Percentiles rank a stretch among this genome's conserved stretches.
Evolutionary conservation across 495 filamentous ascomycete species (phyloP).

Genomic region (Lepidopterella palustris): DNA sequence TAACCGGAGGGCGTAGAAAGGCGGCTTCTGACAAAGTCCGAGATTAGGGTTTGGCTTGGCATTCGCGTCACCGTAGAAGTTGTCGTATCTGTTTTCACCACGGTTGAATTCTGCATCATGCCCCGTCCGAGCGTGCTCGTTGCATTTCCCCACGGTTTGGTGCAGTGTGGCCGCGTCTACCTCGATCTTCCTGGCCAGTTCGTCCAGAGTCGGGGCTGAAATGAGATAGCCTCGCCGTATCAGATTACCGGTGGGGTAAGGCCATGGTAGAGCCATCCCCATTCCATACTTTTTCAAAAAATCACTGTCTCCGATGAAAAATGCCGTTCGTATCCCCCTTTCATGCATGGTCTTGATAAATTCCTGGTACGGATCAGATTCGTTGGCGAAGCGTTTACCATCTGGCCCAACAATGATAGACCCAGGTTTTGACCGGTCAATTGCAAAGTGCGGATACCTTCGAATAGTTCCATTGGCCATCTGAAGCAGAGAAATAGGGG

Average conservation of each 20-base stretch:
- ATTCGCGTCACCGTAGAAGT: conserved; percentile 26
- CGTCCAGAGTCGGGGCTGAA: conserved; percentile 37
- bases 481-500: background rate
- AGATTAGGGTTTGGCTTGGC: conserved; percentile 26
- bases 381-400: conserved; percentile 31
- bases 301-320: background rate
- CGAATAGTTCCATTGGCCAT: background rate
- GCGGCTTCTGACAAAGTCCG: conserved; percentile 13
- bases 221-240: conserved; percentile 17
- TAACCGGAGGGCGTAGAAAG: conserved; percentile 29
- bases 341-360: conserved; percentile 18
- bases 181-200: conserved; percentile 39
- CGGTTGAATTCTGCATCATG: conserved; percentile 28
- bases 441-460: conserved; percentile 3
- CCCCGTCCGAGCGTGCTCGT: conserved; percentile 22
- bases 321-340: background rate
- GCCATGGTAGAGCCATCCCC: background rate
- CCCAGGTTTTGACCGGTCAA: conserved; percentile 24
- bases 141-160: conserved; percentile 26
- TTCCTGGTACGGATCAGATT: conserved; percentile 25
- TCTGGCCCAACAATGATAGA: conserved; percentile 29
- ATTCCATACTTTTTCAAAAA: conserved; percentile 1
- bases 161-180: conserved; percentile 5
- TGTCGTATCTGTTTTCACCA: conserved; percentile 23
- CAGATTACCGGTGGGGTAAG: background rate